Conservation (phyloP, 1,284 basidiomycete genomes). For the Cystobasidium sp. region DNA sequence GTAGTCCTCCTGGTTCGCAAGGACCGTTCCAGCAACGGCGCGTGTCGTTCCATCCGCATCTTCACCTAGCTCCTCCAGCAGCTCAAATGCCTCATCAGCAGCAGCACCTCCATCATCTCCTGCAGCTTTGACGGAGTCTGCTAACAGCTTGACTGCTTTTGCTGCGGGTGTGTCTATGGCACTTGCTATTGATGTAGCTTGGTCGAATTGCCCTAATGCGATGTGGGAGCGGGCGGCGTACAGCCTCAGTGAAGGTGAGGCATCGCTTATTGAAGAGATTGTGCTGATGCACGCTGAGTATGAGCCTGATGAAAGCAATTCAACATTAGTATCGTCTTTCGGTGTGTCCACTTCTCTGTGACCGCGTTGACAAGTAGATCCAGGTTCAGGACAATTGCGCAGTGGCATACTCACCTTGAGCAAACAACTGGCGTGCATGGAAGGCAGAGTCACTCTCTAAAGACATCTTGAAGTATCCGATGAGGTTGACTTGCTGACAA, state of each 20-base stretch:
- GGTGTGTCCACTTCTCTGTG: neutral
- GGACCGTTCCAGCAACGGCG: constrained; percentile 76
- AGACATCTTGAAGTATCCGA: constrained; percentile 18
- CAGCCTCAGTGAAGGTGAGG: constrained; percentile 56
- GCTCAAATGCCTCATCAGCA: constrained; percentile 79
- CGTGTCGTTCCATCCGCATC: constrained; percentile 70
- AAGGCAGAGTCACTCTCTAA: constrained; percentile 42
- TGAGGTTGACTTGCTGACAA: neutral
- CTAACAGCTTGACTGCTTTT: constrained; percentile 73
- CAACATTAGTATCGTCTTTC: neutral
- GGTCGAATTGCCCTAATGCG: constrained; percentile 65
- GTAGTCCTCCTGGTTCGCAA: constrained; percentile 66
- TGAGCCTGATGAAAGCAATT: constrained; percentile 45
- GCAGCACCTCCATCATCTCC: constrained; percentile 61
- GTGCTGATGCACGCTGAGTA: constrained; percentile 50
- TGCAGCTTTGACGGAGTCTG: constrained; percentile 64
- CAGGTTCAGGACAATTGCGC: neutral
- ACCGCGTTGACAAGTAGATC: neutral
- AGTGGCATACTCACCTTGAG: constrained; percentile 28
- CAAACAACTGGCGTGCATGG: constrained; percentile 42
- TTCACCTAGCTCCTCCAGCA: constrained; percentile 75
- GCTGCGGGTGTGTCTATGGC: constrained; percentile 65
- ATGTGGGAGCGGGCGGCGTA: constrained; percentile 85
- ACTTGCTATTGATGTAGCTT: constrained; percentile 20
- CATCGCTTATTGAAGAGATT: constrained; percentile 43